phyloP scores from a whole-genome alignment of 176 grass and related monocot genomes.

The Puya raimondii region DNA sequence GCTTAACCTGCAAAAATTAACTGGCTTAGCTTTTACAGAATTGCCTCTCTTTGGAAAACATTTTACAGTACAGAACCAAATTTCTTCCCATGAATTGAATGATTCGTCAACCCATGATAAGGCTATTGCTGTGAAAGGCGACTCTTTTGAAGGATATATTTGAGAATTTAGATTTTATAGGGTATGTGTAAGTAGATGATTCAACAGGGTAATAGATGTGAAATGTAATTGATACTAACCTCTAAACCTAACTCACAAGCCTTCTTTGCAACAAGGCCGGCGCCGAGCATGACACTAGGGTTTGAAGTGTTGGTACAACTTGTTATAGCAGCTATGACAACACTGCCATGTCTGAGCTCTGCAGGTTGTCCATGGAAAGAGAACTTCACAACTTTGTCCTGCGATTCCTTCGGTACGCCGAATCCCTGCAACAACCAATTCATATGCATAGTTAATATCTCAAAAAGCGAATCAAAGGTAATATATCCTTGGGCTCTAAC shows the following conservation, averaged over 20 bases:
- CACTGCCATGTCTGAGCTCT: conserved; percentile 26
- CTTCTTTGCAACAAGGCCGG: conserved; percentile 36
- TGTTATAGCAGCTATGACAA: conserved; percentile 40
- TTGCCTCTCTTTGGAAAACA: no score
- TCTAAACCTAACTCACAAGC: conserved; percentile 32
- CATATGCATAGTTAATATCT: no score
- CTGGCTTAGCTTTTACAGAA: not conserved
- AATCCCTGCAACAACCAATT: not conserved
- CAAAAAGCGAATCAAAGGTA: no score
- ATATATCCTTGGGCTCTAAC: no score
- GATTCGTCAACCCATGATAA: no score
- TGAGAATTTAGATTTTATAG: not conserved
- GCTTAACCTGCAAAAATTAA: conserved; percentile 17
- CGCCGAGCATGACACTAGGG: conserved; percentile 36
- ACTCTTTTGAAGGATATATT: not conserved
- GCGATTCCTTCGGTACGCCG: conserved; percentile 13
- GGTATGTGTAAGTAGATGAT: no score
- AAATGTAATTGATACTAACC: not conserved
- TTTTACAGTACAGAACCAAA: no score
- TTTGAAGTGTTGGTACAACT: conserved; percentile 38
- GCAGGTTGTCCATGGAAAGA: conserved; percentile 24
- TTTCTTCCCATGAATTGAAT: no score
- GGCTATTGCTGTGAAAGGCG: no score
- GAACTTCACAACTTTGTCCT: conserved; percentile 24
- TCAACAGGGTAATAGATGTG: not conserved